Conservation (phyloP, 257 asterid species). For the Solanum appendiculatum region DNA sequence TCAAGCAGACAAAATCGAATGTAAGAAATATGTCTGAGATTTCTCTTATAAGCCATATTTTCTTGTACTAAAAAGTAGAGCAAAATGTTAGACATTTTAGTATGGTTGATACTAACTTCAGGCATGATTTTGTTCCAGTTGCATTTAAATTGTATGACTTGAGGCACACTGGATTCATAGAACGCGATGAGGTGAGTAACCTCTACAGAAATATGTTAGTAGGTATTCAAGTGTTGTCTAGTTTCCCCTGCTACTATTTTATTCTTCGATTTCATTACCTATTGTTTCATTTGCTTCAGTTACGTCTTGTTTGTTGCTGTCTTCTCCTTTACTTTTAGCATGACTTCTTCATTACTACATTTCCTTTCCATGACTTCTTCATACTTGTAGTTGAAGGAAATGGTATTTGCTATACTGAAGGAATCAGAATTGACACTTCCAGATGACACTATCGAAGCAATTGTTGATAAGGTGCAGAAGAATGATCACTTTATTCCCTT, state of each 20-base stretch:
- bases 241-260: not conserved
- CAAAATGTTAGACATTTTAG: not conserved
- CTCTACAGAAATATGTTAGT: not conserved
- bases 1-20: constrained; percentile 32
- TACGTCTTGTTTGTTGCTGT: not conserved
- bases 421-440: constrained; percentile 42
- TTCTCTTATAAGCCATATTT: not conserved
- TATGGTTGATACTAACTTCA: not conserved
- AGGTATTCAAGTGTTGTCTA: not conserved
- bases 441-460: constrained; percentile 43
- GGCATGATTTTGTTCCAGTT: constrained; percentile 31
- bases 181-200: constrained; percentile 51
- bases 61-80: not conserved
- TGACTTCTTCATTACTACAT: not conserved
- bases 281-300: not conserved
- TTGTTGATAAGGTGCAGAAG: constrained; percentile 48
- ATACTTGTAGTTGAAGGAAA: constrained; percentile 40
- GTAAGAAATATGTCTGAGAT: constrained; percentile 15
- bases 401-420: constrained; percentile 52
- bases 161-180: constrained; percentile 48
- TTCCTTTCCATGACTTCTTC: not conserved
- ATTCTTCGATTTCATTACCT: not conserved
- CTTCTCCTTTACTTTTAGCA: not conserved
- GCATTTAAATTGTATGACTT: constrained; percentile 58
- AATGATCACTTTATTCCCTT: not conserved